Evolutionary conservation across 176 grass and related monocot species (phyloP).

Genomic region (Canna indica): DNA sequence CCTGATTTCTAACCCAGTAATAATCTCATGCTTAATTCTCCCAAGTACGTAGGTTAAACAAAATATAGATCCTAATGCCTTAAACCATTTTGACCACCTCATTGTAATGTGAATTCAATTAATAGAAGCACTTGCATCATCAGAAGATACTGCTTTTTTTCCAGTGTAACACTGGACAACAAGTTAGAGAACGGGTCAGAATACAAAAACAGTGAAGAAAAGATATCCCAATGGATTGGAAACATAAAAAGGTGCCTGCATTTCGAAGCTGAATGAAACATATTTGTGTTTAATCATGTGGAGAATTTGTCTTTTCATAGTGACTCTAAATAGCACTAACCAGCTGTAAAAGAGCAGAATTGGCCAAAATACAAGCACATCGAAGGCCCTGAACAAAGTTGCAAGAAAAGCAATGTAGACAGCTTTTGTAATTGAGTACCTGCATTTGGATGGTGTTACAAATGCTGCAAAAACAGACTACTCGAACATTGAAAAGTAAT

Average conservation of each 20-base stretch:
- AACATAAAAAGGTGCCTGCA: constrained; percentile 40
- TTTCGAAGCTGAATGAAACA: constrained; percentile 65
- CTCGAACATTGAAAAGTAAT: not conserved
- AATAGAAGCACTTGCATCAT: not conserved
- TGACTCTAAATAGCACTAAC: constrained; percentile 45
- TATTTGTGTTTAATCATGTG: constrained; percentile 83
- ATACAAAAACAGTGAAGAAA: not conserved
- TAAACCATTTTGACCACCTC: not conserved
- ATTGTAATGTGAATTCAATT: not conserved
- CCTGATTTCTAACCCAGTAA: no score
- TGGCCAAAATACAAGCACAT: constrained; percentile 71
- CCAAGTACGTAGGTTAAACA: no score
- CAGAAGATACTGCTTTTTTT: not conserved
- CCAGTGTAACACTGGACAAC: constrained; percentile 7
- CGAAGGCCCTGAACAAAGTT: constrained; percentile 60
- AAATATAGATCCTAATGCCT: no score
- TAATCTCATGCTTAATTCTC: no score
- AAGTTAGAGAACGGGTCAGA: not conserved
- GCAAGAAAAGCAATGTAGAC: constrained; percentile 47
- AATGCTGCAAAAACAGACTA: not conserved
- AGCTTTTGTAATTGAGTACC: constrained; percentile 56
- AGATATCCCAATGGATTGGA: not conserved
- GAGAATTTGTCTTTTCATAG: constrained; percentile 63
- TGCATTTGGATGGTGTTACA: constrained; percentile 21
- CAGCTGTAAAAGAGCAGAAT: constrained; percentile 69